Evolutionary conservation across 768 basidiomycete genomes (phyloP).

Genomic region (Paxillus rubicundulus): DNA sequence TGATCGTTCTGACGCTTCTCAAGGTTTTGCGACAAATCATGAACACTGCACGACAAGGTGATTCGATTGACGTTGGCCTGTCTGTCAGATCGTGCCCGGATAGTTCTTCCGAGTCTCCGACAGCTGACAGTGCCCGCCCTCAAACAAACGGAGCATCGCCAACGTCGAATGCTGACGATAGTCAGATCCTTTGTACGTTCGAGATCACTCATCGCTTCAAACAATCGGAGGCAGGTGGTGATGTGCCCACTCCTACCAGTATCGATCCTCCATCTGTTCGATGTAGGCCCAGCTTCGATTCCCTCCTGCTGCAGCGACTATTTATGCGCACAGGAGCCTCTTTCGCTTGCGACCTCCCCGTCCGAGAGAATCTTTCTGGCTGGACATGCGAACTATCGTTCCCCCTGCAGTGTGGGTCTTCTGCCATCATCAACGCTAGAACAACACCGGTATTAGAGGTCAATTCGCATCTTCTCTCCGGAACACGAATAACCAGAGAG

Average conservation of each 20-base stretch:
- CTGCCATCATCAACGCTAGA: conserved; percentile 41
- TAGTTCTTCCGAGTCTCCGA: conserved; percentile 24
- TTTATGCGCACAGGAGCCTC: conserved; percentile 58
- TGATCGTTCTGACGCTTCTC: conserved; percentile 16
- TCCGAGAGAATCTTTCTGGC: conserved; percentile 40
- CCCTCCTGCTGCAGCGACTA: conserved; percentile 57
- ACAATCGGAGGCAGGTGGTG: conserved; percentile 17
- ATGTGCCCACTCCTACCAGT: conserved; percentile 7
- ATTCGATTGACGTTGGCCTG: conserved; percentile 85
- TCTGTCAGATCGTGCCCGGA: conserved; percentile 42
- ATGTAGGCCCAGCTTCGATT: conserved; percentile 41
- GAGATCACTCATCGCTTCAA: conserved; percentile 53
- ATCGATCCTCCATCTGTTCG: conserved; percentile 23
- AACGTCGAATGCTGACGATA: conserved; percentile 27
- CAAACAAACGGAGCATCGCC: conserved; percentile 27
- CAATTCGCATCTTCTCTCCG: conserved; percentile 45
- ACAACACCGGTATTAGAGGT: conserved; percentile 43
- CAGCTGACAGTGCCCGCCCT: conserved; percentile 19
- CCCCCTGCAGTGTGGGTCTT: conserved; percentile 57
- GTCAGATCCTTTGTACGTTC: conserved; percentile 53
- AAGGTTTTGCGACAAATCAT: conserved; percentile 87
- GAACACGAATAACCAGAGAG: conserved; percentile 57
- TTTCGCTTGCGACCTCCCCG: conserved; percentile 37
- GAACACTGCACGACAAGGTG: conserved; percentile 61
- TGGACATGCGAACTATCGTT: conserved; percentile 67